phyloP scores from a whole-genome alignment of 495 filamentous ascomycete genomes.

The Aspergillus avenaceus region DNA sequence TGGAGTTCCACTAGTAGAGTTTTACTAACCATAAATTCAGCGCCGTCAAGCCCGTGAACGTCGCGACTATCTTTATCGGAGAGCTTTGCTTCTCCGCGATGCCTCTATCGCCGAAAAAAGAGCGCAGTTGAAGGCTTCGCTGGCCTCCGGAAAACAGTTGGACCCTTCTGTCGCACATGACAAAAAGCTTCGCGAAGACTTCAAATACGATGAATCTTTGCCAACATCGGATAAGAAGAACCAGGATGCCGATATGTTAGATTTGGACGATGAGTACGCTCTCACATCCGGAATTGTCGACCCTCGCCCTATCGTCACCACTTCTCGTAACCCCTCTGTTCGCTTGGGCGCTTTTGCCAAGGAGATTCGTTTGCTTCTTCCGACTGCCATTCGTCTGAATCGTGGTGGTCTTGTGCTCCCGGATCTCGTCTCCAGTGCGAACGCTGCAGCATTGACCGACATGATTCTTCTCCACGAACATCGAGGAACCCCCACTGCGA shows the following conservation, averaged over 20 bases:
- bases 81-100: constrained; percentile 74
- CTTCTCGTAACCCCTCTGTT: constrained; percentile 80
- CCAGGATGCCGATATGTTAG: constrained; percentile 42
- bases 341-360: constrained; percentile 89
- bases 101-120: constrained; percentile 91
- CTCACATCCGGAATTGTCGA: constrained; percentile 81
- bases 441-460: constrained; percentile 73
- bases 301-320: constrained; percentile 87
- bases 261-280: constrained; percentile 94
- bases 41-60: constrained; percentile 77
- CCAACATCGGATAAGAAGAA: constrained; percentile 56
- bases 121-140: constrained; percentile 75
- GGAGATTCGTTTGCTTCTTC: constrained; percentile 86
- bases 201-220: constrained; percentile 85
- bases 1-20: background rate
- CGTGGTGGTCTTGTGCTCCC: constrained; percentile 85
- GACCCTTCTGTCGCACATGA: constrained; percentile 87
- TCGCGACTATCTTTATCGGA: constrained; percentile 91
- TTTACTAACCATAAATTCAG: constrained; percentile 26
- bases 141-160: constrained; percentile 82
- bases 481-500: constrained; percentile 83
- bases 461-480: constrained; percentile 90
- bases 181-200: constrained; percentile 77
- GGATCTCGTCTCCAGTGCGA: constrained; percentile 76
- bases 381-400: constrained; percentile 86